phyloP scores from a whole-genome alignment of 2,329 filamentous ascomycete species.

The Ilyonectria sp. region DNA sequence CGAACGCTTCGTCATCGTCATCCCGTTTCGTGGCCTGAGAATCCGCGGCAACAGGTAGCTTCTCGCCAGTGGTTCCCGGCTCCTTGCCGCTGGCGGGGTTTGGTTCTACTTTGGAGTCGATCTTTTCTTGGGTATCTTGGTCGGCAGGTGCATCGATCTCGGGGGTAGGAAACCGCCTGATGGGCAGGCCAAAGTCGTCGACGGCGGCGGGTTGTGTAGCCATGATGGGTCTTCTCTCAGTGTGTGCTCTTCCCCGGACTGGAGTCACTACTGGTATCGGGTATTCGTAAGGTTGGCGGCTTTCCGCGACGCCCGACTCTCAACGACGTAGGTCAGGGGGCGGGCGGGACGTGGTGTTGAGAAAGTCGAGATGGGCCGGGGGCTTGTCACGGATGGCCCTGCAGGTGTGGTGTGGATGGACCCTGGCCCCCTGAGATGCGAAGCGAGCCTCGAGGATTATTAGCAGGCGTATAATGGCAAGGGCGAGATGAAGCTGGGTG shows the following conservation, averaged over 20 bases:
- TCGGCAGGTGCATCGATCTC: slow-evolving; percentile 39
- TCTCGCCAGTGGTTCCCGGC: slow-evolving; percentile 13
- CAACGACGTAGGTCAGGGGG: slow-evolving; percentile 29
- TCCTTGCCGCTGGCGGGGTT: slow-evolving; percentile 28
- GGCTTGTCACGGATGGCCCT: slow-evolving; percentile 43
- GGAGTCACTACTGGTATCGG: slow-evolving; percentile 25
- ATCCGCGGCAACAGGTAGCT: slow-evolving; percentile 11
- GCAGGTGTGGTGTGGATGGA: slow-evolving; percentile 35
- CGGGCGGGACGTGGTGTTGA: slow-evolving; percentile 45
- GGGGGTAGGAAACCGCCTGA: slow-evolving; percentile 64
- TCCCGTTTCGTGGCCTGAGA: slow-evolving; percentile 43
- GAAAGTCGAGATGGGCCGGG: slow-evolving; percentile 41
- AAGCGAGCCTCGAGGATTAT: slow-evolving; percentile 13
- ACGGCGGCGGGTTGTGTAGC: slow-evolving; percentile 59
- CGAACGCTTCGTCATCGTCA: slow-evolving; percentile 56
- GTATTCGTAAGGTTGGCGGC: slow-evolving; percentile 13
- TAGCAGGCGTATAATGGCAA: neutral
- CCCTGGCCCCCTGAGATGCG: slow-evolving; percentile 38
- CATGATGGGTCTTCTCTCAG: slow-evolving; percentile 42
- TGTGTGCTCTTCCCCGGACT: slow-evolving; percentile 19
- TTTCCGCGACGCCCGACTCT: slow-evolving; percentile 13
- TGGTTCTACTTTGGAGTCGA: slow-evolving; percentile 8
- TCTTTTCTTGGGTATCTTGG: slow-evolving; percentile 29
- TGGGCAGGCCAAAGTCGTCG: slow-evolving; percentile 81
- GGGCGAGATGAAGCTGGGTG: neutral